Base-by-base conservation (phyloP, 441 rosid species). In the Pelargonium australe region DNA sequence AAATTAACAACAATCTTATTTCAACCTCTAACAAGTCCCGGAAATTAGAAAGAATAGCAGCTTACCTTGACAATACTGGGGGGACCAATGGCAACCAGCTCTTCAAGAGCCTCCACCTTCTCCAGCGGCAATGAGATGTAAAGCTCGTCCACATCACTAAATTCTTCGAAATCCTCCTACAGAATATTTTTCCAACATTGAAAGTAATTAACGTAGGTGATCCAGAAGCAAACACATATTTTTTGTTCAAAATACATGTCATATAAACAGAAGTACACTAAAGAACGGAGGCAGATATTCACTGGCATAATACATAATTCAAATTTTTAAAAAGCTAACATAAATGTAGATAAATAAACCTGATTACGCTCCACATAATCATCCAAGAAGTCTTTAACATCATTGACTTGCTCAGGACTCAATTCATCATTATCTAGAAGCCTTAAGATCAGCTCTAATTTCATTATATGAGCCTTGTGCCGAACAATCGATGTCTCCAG, bases 301-400 rank as follows among this genome's bases (percentile, higher is more conserved):
- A 40, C 37, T 31, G 5, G 72, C 67, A 68, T 10, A 9, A 17
- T 58, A 8, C 5, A 25, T 62, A 23, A 28, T 51, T 58, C 3
- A 31, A 3, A 31, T 31, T 31, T 31, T 31, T 31, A 31, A 31
- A 40, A 40, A 68, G 45, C 67, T 40, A 64, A 67, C 53, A 31
- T 16, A 55, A 63, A 11, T 75, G 34, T 31, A 72, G 58, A 16
- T 64, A 31, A 47, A 73, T 58, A 70, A 69, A 96, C 99, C 97
- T 96, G 99, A 84, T 93, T 96, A 17, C 97, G 97, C 73, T 93
- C 99, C 68, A 91, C 97, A 83, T 91, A 96, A 73, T 93, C 98
- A 0, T 96, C 98, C 82, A 96, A 77, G 80, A 91, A 86, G 78
- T 96, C 99, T 80, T 85, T 91, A 74, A 86, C 95, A 69, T 96